phyloP scores from a whole-genome alignment of 148 eudicot species.

The Beta vulgaris region DNA sequence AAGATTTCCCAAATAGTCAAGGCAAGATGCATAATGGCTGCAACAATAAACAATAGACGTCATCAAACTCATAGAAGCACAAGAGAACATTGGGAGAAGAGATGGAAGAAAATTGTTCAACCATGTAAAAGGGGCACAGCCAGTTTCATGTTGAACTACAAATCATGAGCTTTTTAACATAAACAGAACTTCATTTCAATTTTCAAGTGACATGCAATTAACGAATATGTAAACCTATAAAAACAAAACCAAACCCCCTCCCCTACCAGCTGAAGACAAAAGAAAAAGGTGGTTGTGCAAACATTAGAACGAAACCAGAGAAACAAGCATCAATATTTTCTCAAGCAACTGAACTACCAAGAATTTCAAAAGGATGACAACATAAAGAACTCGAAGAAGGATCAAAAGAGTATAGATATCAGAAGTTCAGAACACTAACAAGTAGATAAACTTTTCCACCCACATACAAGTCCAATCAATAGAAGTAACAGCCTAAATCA shows the following conservation, averaged over 20 bases:
- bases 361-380: too few relatives aligned
- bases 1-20: constrained; percentile 74
- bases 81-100: not conserved
- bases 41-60: constrained; percentile 13
- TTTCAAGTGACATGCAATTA: not conserved
- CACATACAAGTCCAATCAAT: not conserved
- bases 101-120: not conserved
- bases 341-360: too few relatives aligned
- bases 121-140: not conserved
- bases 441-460: not conserved
- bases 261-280: not conserved
- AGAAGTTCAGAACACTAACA: not conserved
- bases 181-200: not conserved
- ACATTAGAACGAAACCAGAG: too few relatives aligned
- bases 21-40: constrained; percentile 93
- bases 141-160: not conserved
- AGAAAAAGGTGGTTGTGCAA: too few relatives aligned
- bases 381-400: too few relatives aligned
- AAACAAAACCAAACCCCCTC: not conserved
- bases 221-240: not conserved
- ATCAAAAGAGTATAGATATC: not conserved
- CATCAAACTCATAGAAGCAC: constrained; percentile 11
- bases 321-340: too few relatives aligned
- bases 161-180: not conserved
- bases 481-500: not conserved